Conservation (phyloP, 2,329 filamentous ascomycete genomes). For the Podosphaera fusca region DNA sequence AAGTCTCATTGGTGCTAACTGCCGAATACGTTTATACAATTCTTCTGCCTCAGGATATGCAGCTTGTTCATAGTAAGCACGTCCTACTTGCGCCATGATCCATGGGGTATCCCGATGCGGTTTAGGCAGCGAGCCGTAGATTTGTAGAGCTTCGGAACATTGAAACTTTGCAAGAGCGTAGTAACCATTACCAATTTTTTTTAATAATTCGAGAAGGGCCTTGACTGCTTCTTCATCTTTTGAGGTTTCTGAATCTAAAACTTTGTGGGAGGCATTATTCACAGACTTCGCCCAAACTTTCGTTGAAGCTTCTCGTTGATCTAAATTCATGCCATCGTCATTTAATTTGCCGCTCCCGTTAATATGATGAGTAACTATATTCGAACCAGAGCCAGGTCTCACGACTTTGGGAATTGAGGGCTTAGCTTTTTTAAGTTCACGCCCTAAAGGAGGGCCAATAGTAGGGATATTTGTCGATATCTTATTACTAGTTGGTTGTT, state of each 20-base stretch:
- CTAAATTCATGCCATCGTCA: slow-evolving; percentile 43
- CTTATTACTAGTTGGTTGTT: slow-evolving; percentile 29
- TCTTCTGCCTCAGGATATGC: slow-evolving; percentile 72
- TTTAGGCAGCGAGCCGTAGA: slow-evolving; percentile 46
- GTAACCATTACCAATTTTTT: slow-evolving; percentile 62
- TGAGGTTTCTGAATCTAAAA: slow-evolving; percentile 25
- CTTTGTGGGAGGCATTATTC: slow-evolving; percentile 6
- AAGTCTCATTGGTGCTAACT: slow-evolving; percentile 57
- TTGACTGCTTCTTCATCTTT: slow-evolving; percentile 55
- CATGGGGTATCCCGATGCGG: slow-evolving; percentile 75
- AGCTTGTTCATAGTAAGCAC: slow-evolving; percentile 76
- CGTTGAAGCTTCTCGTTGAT: slow-evolving; percentile 34
- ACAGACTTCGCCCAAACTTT: slow-evolving; percentile 11
- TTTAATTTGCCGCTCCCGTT: slow-evolving; percentile 73
- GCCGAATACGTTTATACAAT: slow-evolving; percentile 57
- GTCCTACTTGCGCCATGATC: slow-evolving; percentile 77
- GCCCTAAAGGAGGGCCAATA: slow-evolving; percentile 34
- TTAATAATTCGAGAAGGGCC: slow-evolving; percentile 58
- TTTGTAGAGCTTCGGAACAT: slow-evolving; percentile 51
- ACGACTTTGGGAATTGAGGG: slow-evolving; percentile 45
- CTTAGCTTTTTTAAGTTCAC: slow-evolving; percentile 68
- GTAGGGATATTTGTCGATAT: slow-evolving; percentile 31
- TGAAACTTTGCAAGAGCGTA: slow-evolving; percentile 57
- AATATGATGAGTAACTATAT: slow-evolving; percentile 63
- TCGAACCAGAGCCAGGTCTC: slow-evolving; percentile 39